Evolutionary conservation across 2,329 filamentous ascomycete genomes (phyloP).

Genomic region (Daldinia eschscholtzii): DNA sequence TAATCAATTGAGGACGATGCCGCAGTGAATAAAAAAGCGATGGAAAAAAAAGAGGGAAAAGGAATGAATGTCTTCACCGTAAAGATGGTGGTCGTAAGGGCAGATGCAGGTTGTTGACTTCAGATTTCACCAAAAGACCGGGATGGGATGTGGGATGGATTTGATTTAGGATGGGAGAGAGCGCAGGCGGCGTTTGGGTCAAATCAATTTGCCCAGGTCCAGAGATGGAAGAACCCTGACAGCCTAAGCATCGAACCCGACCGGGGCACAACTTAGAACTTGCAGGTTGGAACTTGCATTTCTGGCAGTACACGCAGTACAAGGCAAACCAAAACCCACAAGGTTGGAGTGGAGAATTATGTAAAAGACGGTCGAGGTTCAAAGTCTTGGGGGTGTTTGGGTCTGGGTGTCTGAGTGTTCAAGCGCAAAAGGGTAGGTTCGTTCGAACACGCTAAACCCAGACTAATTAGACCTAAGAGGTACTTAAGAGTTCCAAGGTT

Average conservation of each 20-base stretch:
- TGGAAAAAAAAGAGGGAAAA: slow-evolving; percentile 7
- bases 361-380: slow-evolving; percentile 7
- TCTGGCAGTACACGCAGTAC: background rate
- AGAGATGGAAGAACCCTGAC: slow-evolving; percentile 42
- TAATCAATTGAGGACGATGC: slow-evolving; percentile 15
- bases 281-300: background rate
- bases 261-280: slow-evolving; percentile 11
- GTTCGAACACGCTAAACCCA: slow-evolving; percentile 26
- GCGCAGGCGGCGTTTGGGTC: slow-evolving; percentile 15
- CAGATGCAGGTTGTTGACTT: slow-evolving; percentile 4
- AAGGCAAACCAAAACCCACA: slow-evolving; percentile 1
- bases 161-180: slow-evolving; percentile 16
- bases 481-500: slow-evolving; percentile 1
- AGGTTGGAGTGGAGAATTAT: slow-evolving; percentile 11
- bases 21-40: slow-evolving; percentile 16
- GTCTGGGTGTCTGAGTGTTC: background rate
- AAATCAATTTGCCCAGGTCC: slow-evolving; percentile 31
- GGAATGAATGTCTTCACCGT: slow-evolving; percentile 15
- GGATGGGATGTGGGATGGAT: slow-evolving; percentile 13
- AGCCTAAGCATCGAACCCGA: slow-evolving; percentile 34
- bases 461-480: slow-evolving; percentile 19
- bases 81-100: slow-evolving; percentile 1
- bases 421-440: slow-evolving; percentile 18
- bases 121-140: slow-evolving; percentile 5
- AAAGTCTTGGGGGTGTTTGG: background rate